Evolutionary conservation across 768 basidiomycete genomes (phyloP).

Genomic region (Tulasnella calospora): DNA sequence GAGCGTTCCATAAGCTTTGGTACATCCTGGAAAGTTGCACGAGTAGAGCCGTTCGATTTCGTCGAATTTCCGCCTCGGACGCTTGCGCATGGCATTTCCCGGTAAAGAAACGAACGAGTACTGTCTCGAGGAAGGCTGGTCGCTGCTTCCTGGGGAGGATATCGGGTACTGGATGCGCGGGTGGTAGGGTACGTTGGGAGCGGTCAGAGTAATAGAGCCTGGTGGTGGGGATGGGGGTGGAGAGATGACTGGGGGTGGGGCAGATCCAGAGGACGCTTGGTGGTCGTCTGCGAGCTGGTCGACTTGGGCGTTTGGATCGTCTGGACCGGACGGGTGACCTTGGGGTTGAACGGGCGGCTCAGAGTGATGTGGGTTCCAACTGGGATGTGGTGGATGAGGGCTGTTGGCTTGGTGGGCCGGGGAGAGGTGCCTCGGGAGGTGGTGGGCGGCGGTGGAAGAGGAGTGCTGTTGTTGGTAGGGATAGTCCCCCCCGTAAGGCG

Average conservation of each 20-base stretch:
- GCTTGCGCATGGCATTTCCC: slow-evolving; percentile 25
- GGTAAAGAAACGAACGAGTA: slow-evolving; percentile 28
- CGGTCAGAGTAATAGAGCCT: not conserved
- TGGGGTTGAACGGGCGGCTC: not conserved
- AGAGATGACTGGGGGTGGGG: not conserved
- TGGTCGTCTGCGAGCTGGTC: slow-evolving; percentile 1
- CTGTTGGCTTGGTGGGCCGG: not conserved
- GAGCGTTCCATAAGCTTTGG: slow-evolving; percentile 87
- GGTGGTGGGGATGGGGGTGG: not conserved
- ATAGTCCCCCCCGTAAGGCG: not conserved
- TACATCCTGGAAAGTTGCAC: slow-evolving; percentile 40
- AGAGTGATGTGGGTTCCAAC: not conserved
- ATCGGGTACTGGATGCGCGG: slow-evolving; percentile 23
- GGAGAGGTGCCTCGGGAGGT: not conserved
- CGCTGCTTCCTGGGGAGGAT: slow-evolving; percentile 18
- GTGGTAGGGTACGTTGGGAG: slow-evolving; percentile 11
- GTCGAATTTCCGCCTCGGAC: slow-evolving; percentile 27
- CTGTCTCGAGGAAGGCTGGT: slow-evolving; percentile 10
- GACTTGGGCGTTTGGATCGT: slow-evolving; percentile 14
- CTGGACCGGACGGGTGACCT: not conserved
- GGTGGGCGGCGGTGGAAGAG: not conserved
- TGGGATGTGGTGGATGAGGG: not conserved
- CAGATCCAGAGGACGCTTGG: not conserved
- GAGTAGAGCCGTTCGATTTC: slow-evolving; percentile 30
- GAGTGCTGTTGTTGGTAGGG: not conserved